phyloP scores from a whole-genome alignment of 2,329 filamentous ascomycete genomes.

The Anisogramma anomala region DNA sequence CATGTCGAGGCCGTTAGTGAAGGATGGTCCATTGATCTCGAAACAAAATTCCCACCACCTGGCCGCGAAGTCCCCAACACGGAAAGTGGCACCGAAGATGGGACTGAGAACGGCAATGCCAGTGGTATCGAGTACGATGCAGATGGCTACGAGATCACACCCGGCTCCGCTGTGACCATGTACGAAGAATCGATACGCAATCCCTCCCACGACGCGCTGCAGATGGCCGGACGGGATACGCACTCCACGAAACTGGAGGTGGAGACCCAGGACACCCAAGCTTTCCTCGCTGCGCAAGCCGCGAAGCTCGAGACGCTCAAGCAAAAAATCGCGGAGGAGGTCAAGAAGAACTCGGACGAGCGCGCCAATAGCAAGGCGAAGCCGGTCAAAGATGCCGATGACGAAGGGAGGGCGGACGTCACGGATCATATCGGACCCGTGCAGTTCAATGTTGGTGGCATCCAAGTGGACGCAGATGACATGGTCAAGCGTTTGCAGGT shows the following conservation, averaged over 20 bases:
- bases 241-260: slow-evolving; percentile 45
- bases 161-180: slow-evolving; percentile 54
- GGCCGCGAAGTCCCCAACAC: slow-evolving; percentile 14
- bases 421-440: slow-evolving; percentile 86
- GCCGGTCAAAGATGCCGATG: slow-evolving; percentile 23
- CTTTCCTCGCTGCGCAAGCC: slow-evolving; percentile 64
- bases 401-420: slow-evolving; percentile 31
- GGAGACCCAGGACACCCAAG: slow-evolving; percentile 62
- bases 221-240: slow-evolving; percentile 37
- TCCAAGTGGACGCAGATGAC: slow-evolving; percentile 89
- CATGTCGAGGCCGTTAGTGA: slow-evolving; percentile 78
- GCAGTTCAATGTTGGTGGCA: slow-evolving; percentile 96
- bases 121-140: slow-evolving; percentile 19
- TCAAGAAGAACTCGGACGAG: slow-evolving; percentile 18
- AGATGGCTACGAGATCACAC: slow-evolving; percentile 22
- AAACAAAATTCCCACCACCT: slow-evolving; percentile 37
- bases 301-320: slow-evolving; percentile 57
- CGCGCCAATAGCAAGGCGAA: slow-evolving; percentile 39
- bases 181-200: slow-evolving; percentile 75
- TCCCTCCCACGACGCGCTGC: slow-evolving; percentile 52
- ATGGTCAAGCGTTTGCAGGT: slow-evolving; percentile 83
- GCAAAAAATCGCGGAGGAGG: slow-evolving; percentile 44
- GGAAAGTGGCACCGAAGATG: slow-evolving; percentile 15
- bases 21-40: slow-evolving; percentile 77
- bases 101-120: slow-evolving; percentile 15